Evolutionary conservation across 768 basidiomycete species (phyloP).

Genomic region (Phylloporus sp.): DNA sequence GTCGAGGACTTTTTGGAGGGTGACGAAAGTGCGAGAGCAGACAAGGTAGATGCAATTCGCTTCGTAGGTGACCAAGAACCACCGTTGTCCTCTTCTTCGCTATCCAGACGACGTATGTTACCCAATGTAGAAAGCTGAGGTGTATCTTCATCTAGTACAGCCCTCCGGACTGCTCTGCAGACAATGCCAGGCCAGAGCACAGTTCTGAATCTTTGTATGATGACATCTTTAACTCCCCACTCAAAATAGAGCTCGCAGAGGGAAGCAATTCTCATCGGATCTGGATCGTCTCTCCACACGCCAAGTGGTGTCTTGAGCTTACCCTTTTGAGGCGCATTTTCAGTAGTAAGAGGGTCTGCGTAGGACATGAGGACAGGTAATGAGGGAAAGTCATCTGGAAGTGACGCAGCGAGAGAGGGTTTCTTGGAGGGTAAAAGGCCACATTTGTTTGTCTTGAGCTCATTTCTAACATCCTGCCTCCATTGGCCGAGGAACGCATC

Average conservation of each 20-base stretch:
- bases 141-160: slow-evolving; percentile 48
- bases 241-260: slow-evolving; percentile 88
- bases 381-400: slow-evolving; percentile 68
- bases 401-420: slow-evolving; percentile 55
- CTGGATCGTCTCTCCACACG: slow-evolving; percentile 57
- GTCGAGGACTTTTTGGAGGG: slow-evolving; percentile 11
- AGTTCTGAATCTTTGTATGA: slow-evolving; percentile 80
- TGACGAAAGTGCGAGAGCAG: slow-evolving; percentile 15
- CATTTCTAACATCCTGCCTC: slow-evolving; percentile 57
- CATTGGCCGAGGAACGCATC: slow-evolving; percentile 55
- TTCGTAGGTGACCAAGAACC: slow-evolving; percentile 16
- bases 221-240: slow-evolving; percentile 83
- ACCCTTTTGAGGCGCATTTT: slow-evolving; percentile 41
- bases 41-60: slow-evolving; percentile 9
- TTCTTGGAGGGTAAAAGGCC: slow-evolving; percentile 63
- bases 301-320: slow-evolving; percentile 32
- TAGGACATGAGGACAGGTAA: slow-evolving; percentile 76
- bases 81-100: background rate
- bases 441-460: slow-evolving; percentile 66
- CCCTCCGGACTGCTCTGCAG: slow-evolving; percentile 66
- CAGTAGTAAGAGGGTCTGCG: slow-evolving; percentile 71
- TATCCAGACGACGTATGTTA: background rate
- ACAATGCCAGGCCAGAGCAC: slow-evolving; percentile 78
- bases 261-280: slow-evolving; percentile 66
- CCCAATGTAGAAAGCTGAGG: background rate